These are phyloP conservation scores for Chlorella ohadii DNA, from an alignment of 139 green algal genomes.

Conservation along the genomic window DNA sequence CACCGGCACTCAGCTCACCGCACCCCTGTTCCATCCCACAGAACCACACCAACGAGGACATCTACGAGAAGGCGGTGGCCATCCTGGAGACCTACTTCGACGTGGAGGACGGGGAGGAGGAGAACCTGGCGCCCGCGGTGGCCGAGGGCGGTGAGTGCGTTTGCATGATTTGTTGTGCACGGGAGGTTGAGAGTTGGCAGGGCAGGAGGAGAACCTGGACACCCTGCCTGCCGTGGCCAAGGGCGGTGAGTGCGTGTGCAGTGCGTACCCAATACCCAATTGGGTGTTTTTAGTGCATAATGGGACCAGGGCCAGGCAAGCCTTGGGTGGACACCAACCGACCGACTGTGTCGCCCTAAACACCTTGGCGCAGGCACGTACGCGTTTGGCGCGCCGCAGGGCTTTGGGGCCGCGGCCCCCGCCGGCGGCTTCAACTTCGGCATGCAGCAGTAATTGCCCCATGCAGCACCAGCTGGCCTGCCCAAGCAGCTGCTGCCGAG, in stretches of 20 bases:
- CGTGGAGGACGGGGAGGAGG: conserved; percentile 95
- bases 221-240: conserved; percentile 45
- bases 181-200: no score
- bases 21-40: conserved; percentile 12
- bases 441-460: conserved; percentile 24
- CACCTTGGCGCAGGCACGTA: conserved; percentile 48
- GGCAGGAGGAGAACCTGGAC: conserved; percentile 96
- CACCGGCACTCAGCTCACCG: neutral
- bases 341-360: no score
- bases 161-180: no score
- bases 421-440: conserved; percentile 76
- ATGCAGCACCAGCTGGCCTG: no score
- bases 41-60: conserved; percentile 95
- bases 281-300: no score
- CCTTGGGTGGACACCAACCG: no score
- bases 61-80: conserved; percentile 98
- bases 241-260: no score
- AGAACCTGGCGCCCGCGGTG: conserved; percentile 90
- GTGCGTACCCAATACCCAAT: no score
- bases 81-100: conserved; percentile 97
- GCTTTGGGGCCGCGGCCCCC: conserved; percentile 41
- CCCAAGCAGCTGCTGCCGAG: no score
- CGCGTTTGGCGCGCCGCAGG: conserved; percentile 51
- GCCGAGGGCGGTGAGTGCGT: conserved; percentile 37
- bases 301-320: no score